These are phyloP conservation scores for Volvox africanus DNA, from an alignment of 139 green algal species.

Conservation along the genomic window DNA sequence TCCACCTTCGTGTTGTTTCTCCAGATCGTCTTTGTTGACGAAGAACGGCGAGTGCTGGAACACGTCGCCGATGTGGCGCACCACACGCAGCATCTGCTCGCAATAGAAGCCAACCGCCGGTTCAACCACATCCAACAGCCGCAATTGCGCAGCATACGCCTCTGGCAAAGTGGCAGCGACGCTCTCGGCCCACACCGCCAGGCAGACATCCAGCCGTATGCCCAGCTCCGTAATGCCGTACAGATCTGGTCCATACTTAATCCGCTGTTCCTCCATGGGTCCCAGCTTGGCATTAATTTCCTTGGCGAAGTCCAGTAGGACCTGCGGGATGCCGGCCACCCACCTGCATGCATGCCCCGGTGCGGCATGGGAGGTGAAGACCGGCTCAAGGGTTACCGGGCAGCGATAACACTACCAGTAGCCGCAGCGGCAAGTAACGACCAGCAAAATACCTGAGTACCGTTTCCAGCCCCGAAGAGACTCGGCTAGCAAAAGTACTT, in stretches of 20 bases:
- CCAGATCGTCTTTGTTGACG: constrained; percentile 41
- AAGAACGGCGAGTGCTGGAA: constrained; percentile 49
- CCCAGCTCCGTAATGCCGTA: constrained; percentile 47
- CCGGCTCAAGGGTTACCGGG: too few relatives aligned
- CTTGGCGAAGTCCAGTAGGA: constrained; percentile 70
- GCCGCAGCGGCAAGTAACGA: too few relatives aligned
- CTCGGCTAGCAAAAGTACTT: too few relatives aligned
- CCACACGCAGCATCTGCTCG: constrained; percentile 51
- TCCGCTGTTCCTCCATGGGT: constrained; percentile 69
- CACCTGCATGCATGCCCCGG: constrained; percentile 33
- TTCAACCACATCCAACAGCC: constrained; percentile 21
- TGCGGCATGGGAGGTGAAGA: too few relatives aligned
- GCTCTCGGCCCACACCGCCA: constrained; percentile 22
- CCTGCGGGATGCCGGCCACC: constrained; percentile 62
- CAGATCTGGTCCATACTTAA: constrained; percentile 60
- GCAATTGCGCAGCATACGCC: not conserved
- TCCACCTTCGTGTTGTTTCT: not conserved
- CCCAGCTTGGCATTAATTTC: constrained; percentile 70
- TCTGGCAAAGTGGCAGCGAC: not conserved
- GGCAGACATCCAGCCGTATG: constrained; percentile 15
- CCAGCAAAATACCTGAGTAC: too few relatives aligned
- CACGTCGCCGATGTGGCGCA: constrained; percentile 38
- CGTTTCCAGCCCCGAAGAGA: too few relatives aligned
- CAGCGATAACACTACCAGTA: too few relatives aligned
- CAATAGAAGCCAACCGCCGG: constrained; percentile 52